These are phyloP conservation scores for Boletus pseudo-olivaceus DNA, from an alignment of 768 basidiomycete species.

Conservation along the genomic window DNA sequence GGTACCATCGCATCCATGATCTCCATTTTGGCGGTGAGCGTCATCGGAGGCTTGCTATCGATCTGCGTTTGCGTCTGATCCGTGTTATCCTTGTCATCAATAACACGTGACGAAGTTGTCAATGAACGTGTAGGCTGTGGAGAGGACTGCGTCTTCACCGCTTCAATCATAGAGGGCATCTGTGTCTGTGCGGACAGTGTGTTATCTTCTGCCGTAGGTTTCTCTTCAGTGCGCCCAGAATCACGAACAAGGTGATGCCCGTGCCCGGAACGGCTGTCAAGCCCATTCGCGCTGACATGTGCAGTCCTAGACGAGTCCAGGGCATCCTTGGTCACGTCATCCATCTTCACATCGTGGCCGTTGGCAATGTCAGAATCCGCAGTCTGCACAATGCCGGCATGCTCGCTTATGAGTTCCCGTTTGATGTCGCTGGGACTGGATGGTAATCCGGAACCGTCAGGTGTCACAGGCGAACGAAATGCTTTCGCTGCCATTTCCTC, in stretches of 20 bases:
- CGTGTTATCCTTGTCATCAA: neutral
- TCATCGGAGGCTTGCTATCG: conserved; percentile 5
- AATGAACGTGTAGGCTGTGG: neutral
- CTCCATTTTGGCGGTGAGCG: conserved; percentile 25
- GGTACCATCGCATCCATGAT: conserved; percentile 21
- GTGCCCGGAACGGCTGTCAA: neutral
- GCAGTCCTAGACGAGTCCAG: neutral
- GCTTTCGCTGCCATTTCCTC: conserved; percentile 37
- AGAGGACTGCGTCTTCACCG: neutral
- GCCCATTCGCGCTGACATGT: neutral
- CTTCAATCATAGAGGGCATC: neutral
- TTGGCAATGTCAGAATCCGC: neutral
- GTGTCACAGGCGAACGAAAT: conserved; percentile 19
- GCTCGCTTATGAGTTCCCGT: conserved; percentile 13
- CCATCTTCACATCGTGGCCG: conserved; percentile 12
- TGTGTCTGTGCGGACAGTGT: neutral
- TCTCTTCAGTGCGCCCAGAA: neutral
- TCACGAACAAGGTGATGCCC: neutral
- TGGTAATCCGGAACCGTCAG: conserved; percentile 9
- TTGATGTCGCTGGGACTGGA: conserved; percentile 23
- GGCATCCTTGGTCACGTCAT: conserved; percentile 1
- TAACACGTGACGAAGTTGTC: neutral
- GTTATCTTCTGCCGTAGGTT: neutral
- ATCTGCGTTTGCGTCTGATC: conserved; percentile 9
- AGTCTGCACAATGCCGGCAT: neutral